These are phyloP conservation scores for Daldinia vernicosa DNA, from an alignment of 495 filamentous ascomycete genomes.

Conservation along the genomic window DNA sequence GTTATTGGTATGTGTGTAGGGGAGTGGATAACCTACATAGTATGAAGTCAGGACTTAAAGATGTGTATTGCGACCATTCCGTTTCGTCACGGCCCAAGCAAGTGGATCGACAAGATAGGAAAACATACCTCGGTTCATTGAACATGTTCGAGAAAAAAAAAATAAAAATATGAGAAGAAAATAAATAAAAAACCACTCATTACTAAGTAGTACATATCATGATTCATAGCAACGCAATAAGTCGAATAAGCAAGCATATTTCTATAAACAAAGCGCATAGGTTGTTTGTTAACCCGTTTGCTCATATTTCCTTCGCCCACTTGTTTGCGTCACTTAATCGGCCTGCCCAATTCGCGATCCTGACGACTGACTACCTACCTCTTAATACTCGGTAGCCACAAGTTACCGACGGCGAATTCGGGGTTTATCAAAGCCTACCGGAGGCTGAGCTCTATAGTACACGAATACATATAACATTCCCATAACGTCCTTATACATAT, in stretches of 20 bases:
- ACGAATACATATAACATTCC: background rate
- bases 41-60: constrained; percentile 23
- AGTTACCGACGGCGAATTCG: constrained; percentile 21
- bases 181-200: background rate
- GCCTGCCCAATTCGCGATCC: background rate
- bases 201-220: background rate
- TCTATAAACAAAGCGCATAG: background rate
- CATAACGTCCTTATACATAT: constrained; percentile 11
- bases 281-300: constrained; percentile 19
- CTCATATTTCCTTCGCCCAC: background rate
- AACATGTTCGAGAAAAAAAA: background rate
- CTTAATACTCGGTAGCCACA: background rate
- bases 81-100: constrained; percentile 28
- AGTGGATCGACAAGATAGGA: constrained; percentile 20
- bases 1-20: background rate
- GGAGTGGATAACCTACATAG: background rate
- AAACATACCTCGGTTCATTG: constrained; percentile 25
- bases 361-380: background rate
- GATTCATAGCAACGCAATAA: background rate
- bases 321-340: background rate
- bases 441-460: constrained; percentile 1
- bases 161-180: background rate
- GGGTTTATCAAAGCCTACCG: constrained; percentile 12
- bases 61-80: constrained; percentile 15
- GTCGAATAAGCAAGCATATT: background rate